A percentile compares a stretch with the other conserved stretches of the same genome.
These are phyloP conservation scores for Dendrobium catenatum DNA, from an alignment of 106 monocot species.

Conservation along the genomic window DNA sequence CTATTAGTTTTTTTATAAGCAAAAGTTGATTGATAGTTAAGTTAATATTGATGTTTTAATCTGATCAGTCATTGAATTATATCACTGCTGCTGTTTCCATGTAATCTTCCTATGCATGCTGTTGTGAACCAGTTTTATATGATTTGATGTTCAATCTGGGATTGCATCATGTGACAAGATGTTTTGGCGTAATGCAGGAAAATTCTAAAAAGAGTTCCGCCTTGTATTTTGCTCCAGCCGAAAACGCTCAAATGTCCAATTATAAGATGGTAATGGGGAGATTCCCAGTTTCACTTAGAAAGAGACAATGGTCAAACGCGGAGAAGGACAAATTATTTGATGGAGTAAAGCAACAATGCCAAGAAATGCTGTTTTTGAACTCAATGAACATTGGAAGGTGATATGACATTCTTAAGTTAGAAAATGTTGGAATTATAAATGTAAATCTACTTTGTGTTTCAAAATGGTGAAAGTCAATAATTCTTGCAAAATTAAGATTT, in stretches of 20 bases:
- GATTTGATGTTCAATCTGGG: neutral
- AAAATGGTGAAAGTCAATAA: neutral
- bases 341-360: slow-evolving; percentile 89
- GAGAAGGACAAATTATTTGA: slow-evolving; percentile 69
- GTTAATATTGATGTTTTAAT: neutral
- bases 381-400: slow-evolving; percentile 59
- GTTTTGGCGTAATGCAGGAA: slow-evolving; percentile 20
- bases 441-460: neutral
- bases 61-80: neutral
- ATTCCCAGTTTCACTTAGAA: slow-evolving; percentile 41
- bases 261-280: slow-evolving; percentile 48
- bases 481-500: neutral
- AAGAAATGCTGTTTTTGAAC: slow-evolving; percentile 58
- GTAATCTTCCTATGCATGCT: neutral
- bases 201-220: slow-evolving; percentile 23
- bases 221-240: slow-evolving; percentile 51
- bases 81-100: neutral
- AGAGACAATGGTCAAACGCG: slow-evolving; percentile 43
- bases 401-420: neutral
- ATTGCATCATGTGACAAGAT: neutral
- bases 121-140: neutral
- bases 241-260: slow-evolving; percentile 55
- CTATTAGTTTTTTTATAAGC: neutral
- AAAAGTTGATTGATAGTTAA: neutral
- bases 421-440: neutral